phyloP scores from a whole-genome alignment of 306 rosid genomes.

The Cucumis sativus region DNA sequence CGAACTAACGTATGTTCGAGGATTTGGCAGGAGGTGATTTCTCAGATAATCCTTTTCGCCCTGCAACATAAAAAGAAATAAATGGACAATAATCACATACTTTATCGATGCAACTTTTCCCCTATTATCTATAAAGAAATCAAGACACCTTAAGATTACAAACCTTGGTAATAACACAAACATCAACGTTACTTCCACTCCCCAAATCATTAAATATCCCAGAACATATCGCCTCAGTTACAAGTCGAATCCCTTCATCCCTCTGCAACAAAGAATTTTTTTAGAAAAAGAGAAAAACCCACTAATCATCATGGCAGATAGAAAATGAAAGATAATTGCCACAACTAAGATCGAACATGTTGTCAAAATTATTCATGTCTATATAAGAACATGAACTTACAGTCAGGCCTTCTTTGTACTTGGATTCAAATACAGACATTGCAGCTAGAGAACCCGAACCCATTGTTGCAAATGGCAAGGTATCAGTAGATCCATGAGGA shows the following conservation, averaged over 20 bases:
- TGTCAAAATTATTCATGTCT: background rate
- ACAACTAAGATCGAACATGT: background rate
- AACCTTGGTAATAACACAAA: slow-evolving; percentile 94
- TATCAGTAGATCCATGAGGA: slow-evolving; percentile 87
- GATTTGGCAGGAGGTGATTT: slow-evolving; percentile 75
- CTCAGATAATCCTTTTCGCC: slow-evolving; percentile 83
- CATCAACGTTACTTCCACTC: slow-evolving; percentile 92
- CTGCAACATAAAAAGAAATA: slow-evolving; percentile 22
- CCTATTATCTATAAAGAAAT: background rate
- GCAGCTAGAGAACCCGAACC: slow-evolving; percentile 61
- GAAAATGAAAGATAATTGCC: background rate
- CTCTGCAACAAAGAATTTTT: slow-evolving; percentile 28
- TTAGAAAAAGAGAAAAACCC: too few species aligned
- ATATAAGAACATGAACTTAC: slow-evolving; percentile 22
- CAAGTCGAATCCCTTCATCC: slow-evolving; percentile 67
- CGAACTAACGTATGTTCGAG: slow-evolving; percentile 67
- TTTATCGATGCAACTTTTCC: background rate
- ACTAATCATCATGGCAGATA: background rate
- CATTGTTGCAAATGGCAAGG: slow-evolving; percentile 49
- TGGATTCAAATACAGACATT: slow-evolving; percentile 43
- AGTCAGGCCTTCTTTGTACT: slow-evolving; percentile 60
- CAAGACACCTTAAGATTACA: slow-evolving; percentile 8
- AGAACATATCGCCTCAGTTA: slow-evolving; percentile 77
- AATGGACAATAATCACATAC: slow-evolving; percentile 6
- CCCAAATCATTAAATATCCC: slow-evolving; percentile 96